Evolutionary conservation across 2,329 filamentous ascomycete species (phyloP).

Genomic region (Xylaria sp.): DNA sequence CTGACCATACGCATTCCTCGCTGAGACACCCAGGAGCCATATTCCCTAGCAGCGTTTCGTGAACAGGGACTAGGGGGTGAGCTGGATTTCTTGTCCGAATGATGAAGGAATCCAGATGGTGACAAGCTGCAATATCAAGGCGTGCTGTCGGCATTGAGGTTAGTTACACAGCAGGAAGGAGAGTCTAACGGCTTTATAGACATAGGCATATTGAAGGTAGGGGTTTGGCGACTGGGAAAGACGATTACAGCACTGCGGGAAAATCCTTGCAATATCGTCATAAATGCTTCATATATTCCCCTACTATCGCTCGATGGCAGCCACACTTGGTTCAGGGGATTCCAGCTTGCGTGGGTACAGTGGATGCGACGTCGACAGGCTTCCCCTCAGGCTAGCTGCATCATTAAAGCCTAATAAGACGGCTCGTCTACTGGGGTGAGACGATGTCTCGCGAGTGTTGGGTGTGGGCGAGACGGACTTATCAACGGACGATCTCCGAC

Average conservation of each 20-base stretch:
- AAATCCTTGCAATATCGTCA: slow-evolving; percentile 16
- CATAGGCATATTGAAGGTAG: slow-evolving; percentile 7
- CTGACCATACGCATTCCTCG: background rate
- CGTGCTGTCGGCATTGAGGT: background rate
- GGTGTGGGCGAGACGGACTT: slow-evolving; percentile 10
- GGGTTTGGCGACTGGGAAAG: slow-evolving; percentile 7
- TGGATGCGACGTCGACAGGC: slow-evolving; percentile 45
- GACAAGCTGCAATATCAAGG: slow-evolving; percentile 13
- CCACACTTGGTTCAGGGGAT: slow-evolving; percentile 16
- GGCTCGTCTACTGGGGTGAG: slow-evolving; percentile 34
- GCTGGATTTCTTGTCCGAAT: background rate
- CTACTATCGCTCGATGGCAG: slow-evolving; percentile 12
- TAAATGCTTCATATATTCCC: slow-evolving; percentile 2
- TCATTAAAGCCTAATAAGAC: slow-evolving; percentile 37
- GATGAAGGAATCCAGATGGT: slow-evolving; percentile 4
- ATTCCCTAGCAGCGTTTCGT: background rate
- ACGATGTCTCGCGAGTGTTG: background rate
- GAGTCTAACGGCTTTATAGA: slow-evolving; percentile 34
- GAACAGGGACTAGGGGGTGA: background rate
- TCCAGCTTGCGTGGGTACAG: slow-evolving; percentile 28
- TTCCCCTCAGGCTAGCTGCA: slow-evolving; percentile 44
- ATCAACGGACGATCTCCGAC: slow-evolving; percentile 20
- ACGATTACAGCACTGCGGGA: background rate
- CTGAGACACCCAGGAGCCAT: background rate
- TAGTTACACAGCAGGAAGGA: slow-evolving; percentile 37